Percentiles rank a stretch among this genome's conserved stretches.
These are phyloP conservation scores for Bryum argenteum DNA, from an alignment of 225 moss, liverwort and hornwort species.

Conservation along the genomic window DNA sequence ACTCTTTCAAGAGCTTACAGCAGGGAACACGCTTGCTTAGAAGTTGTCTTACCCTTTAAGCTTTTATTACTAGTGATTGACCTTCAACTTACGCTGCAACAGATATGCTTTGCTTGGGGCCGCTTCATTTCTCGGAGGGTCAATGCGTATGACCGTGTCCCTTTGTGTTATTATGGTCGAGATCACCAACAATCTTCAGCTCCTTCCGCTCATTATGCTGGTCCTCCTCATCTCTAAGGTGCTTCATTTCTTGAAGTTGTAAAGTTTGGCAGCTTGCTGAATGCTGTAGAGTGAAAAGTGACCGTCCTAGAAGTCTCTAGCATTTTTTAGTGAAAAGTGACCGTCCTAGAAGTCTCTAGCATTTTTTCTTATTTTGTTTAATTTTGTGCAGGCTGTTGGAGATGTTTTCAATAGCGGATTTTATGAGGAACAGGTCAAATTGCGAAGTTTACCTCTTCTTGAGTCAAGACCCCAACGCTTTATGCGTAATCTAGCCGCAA, in stretches of 20 bases:
- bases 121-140: conserved; percentile 98
- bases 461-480: conserved; percentile 95
- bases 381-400: conserved; percentile 81
- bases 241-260: conserved; percentile 8
- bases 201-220: conserved; percentile 95
- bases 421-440: conserved; percentile 88
- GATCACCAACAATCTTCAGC: conserved; percentile 98
- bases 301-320: no score
- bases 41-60: background rate
- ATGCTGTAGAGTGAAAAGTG: no score
- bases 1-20: no score
- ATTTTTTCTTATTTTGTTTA: no score
- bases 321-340: no score
- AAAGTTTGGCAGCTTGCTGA: no score
- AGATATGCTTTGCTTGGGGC: conserved; percentile 99
- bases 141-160: conserved; percentile 99
- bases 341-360: no score
- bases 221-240: conserved; percentile 99
- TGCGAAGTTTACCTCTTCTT: conserved; percentile 89
- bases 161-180: conserved; percentile 99
- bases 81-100: background rate
- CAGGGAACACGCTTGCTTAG: no score
- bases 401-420: conserved; percentile 98
- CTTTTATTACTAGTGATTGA: conserved; percentile 13
- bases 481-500: conserved; percentile 89